Evolutionary conservation across 345 rosid species (phyloP), one percentile per base, ranked within the genome.

Genomic region (Corchorus olitorius): DNA sequence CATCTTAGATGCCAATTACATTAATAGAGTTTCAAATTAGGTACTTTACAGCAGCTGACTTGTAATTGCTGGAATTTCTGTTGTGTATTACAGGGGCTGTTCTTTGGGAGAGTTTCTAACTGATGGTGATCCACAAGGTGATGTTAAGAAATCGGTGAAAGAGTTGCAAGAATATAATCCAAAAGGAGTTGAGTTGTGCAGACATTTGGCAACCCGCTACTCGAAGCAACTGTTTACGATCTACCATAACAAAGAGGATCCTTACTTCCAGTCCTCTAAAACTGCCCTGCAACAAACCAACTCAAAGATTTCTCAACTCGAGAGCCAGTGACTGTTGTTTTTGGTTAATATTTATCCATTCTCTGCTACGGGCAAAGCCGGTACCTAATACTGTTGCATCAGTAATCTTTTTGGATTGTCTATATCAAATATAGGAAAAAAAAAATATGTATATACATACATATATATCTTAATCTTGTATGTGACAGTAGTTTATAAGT

Each of bases 181-280:
- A 16, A 61, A 71, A 11, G 92, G 74, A 0, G 82, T 87, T 59
- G 93, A 88, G 75, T 46, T 54, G 43, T 92, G 97, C 86, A 81
- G 84, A 78, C 72, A 45, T 0, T 70, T 94, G 37, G 97, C 93
- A 35, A 35, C 48, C 17, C 84, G 20, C 33, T 91, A 94, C 77
- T 88, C 93, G 0, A 90, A 85, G 81, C 97, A 94, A 68, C 72
- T 94, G 80, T 94, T 94, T 27, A 52, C 82, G 80, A 94, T 92
- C 67, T 94, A 86, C 74, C 77, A 85, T 75, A 88, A 83, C 77
- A 82, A 85, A 75, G 90, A 92, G 79, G 94, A 86, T 82, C 90
- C 85, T 27, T 86, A 83, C 62, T 91, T 92, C 68, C 76, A 56
- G 73, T 86, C 82, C 48, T 62, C 59, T 15, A 61, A 62, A 9